phyloP scores from a whole-genome alignment of 1,139 yeast genomes.

The Lodderomyces margitis region DNA sequence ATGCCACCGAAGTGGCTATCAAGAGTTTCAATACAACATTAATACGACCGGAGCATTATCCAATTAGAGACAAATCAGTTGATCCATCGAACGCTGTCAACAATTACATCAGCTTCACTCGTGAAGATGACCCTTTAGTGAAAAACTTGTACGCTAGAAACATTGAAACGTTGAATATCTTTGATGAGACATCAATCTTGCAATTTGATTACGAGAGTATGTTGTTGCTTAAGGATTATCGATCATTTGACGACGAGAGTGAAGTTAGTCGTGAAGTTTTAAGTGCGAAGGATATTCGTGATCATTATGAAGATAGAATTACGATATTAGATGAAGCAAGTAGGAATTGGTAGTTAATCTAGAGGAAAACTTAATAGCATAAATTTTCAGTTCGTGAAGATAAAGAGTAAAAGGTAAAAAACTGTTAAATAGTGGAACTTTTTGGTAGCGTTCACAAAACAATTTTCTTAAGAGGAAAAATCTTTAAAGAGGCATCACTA shows the following conservation, averaged over 20 bases:
- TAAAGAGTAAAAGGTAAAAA: slow-evolving; percentile 2
- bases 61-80: slow-evolving; percentile 15
- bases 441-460: not conserved
- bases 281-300: slow-evolving; percentile 13
- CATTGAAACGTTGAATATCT: slow-evolving; percentile 29
- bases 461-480: too few relatives aligned
- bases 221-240: slow-evolving; percentile 29
- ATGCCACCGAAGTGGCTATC: slow-evolving; percentile 25
- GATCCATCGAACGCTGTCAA: not conserved
- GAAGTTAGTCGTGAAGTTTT: slow-evolving; percentile 7
- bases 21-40: slow-evolving; percentile 27
- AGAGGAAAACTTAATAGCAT: not conserved
- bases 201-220: slow-evolving; percentile 27
- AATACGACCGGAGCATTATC: slow-evolving; percentile 35
- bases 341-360: not conserved
- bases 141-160: slow-evolving; percentile 26
- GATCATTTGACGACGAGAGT: slow-evolving; percentile 18
- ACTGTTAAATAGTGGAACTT: not conserved
- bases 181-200: slow-evolving; percentile 19
- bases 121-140: slow-evolving; percentile 25
- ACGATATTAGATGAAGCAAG: not conserved
- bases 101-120: slow-evolving; percentile 14
- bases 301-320: slow-evolving; percentile 18
- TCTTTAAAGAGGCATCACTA: too few relatives aligned
- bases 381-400: too few relatives aligned